Evolutionary conservation across 257 asterid species (phyloP).

Genomic region (Fraxinus excelsior): DNA sequence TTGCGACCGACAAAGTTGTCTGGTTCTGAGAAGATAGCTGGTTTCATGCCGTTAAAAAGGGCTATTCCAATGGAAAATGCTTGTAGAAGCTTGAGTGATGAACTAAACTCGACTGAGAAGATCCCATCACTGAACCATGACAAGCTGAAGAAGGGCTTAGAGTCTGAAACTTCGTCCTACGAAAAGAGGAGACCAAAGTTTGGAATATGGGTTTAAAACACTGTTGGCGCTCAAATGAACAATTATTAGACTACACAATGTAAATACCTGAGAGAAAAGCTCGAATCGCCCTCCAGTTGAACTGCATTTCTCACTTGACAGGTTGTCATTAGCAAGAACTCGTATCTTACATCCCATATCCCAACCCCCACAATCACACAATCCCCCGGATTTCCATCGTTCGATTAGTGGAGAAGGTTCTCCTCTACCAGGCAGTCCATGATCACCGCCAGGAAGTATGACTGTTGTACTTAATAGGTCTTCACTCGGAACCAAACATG

Average conservation of each 20-base stretch:
- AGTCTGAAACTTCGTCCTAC: constrained; percentile 51
- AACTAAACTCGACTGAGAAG: constrained; percentile 59
- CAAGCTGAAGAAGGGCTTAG: constrained; percentile 41
- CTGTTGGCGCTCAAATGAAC: neutral
- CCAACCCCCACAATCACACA: constrained; percentile 93
- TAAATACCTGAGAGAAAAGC: constrained; percentile 62
- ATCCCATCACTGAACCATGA: constrained; percentile 64
- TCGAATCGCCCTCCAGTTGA: constrained; percentile 38
- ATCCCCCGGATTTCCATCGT: constrained; percentile 80
- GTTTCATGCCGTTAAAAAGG: constrained; percentile 40
- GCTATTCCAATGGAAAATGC: constrained; percentile 71
- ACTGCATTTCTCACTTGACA: constrained; percentile 23
- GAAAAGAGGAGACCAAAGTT: constrained; percentile 3
- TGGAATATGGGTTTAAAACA: neutral
- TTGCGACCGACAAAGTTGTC: constrained; percentile 22
- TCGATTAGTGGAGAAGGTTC: constrained; percentile 68
- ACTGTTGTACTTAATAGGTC: constrained; percentile 40
- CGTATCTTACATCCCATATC: constrained; percentile 71
- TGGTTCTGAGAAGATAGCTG: neutral
- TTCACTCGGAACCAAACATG: constrained; percentile 18
- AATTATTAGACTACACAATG: neutral
- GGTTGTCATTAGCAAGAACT: constrained; percentile 38
- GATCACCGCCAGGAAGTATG: constrained; percentile 79
- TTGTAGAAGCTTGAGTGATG: constrained; percentile 58
- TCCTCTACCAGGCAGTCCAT: constrained; percentile 69